Conservation (phyloP, 2,329 filamentous ascomycete species). For the Pleoardoris graminearum region DNA sequence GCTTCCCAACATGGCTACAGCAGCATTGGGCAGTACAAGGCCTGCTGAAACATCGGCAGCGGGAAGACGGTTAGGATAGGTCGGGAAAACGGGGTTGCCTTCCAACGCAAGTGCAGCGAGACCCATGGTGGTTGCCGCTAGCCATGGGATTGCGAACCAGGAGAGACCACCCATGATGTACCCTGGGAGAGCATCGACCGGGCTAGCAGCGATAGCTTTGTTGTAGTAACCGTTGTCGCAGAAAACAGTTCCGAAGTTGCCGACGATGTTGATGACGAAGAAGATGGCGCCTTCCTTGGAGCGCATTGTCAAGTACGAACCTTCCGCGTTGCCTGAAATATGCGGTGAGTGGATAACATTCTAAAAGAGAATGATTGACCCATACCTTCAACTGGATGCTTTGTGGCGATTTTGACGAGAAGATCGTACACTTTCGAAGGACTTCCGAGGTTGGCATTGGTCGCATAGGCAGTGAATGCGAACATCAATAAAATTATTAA, state of each 20-base stretch:
- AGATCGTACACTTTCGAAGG: slow-evolving; percentile 78
- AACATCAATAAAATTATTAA: slow-evolving; percentile 86
- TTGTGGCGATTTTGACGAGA: slow-evolving; percentile 66
- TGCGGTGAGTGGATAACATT: not conserved
- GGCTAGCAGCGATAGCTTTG: slow-evolving; percentile 87
- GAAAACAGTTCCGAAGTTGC: slow-evolving; percentile 84
- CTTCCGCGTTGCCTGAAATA: slow-evolving; percentile 65
- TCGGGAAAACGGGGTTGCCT: slow-evolving; percentile 70
- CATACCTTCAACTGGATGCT: slow-evolving; percentile 69
- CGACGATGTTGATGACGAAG: slow-evolving; percentile 88
- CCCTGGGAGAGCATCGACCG: slow-evolving; percentile 82
- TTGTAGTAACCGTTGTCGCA: slow-evolving; percentile 88
- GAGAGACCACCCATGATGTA: slow-evolving; percentile 84
- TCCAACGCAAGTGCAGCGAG: slow-evolving; percentile 80
- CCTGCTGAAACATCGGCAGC: slow-evolving; percentile 78
- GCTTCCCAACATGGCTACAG: slow-evolving; percentile 79
- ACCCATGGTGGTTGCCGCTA: slow-evolving; percentile 86
- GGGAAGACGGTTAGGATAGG: slow-evolving; percentile 71
- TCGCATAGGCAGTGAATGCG: slow-evolving; percentile 78
- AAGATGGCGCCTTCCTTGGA: slow-evolving; percentile 82
- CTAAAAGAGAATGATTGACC: not conserved
- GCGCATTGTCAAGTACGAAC: slow-evolving; percentile 85
- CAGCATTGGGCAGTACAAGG: slow-evolving; percentile 81
- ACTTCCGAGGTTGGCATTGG: slow-evolving; percentile 71
- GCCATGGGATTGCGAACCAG: slow-evolving; percentile 93